Base-by-base conservation (phyloP, 148 eudicot species). In the Chenopodium berlandieri region DNA sequence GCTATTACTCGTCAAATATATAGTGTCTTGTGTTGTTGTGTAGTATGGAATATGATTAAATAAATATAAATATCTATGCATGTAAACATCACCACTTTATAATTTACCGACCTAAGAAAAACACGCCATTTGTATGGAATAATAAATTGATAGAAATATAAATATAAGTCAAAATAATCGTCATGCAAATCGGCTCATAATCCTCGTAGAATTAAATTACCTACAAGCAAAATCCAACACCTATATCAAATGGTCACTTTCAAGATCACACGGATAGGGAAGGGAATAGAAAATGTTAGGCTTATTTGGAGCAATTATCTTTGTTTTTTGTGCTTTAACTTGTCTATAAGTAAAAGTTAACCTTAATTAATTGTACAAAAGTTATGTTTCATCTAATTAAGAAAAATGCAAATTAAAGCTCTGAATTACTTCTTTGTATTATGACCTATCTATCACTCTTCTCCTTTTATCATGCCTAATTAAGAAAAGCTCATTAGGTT, bases 211-310 rank as follows among this genome's bases (percentile, higher is more conserved):
- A 69, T 31, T 69, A 69, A 20, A 69, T 31, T 69, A 69, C 72
- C 47, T 69, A 69, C n/a, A 30, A 69, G 71, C 17, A 71, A 37
- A 60, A 77, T 34, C 16, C 68, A 63, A 34, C 79, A 77, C 62
- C 79, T 1, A 76, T 62, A 62, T 77, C 79, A 62, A 77, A 62
- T 11, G 31, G 79, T 77, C 70, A 77, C 79, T 77, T 62, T 77
- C 70, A 56, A 54, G 13, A 54, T 50, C 64, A 30, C 40, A 19
- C 4, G 22, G 78, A 50, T 75, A 75, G 9, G 25, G 66, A 50
- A 50, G 54, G 9, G 25, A 9, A 56, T 32, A 76, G 17, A 19
- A 58, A 60, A 58, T 54, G 34, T 31, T 58, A 22, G 25, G 20
- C 4, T 17, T 40, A 40, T 40, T 76, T 58, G 68, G 31, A 60